phyloP scores from a whole-genome alignment of 345 rosid species.

The Ailanthus altissimus region DNA sequence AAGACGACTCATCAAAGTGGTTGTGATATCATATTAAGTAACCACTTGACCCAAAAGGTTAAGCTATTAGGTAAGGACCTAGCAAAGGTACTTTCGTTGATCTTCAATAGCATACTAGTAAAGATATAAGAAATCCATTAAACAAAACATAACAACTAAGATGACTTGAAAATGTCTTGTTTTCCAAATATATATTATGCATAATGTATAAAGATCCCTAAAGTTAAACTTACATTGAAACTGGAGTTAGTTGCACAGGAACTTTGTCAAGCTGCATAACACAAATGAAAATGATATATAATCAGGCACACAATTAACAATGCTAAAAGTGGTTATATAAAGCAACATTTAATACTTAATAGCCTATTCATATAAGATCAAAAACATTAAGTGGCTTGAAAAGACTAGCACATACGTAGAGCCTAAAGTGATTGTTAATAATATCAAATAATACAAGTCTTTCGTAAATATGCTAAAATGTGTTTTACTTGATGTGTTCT shows the following conservation, averaged over 20 bases:
- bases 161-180: background rate
- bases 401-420: background rate
- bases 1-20: too few relatives aligned
- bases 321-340: background rate
- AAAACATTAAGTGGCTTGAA: background rate
- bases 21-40: too few relatives aligned
- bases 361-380: background rate
- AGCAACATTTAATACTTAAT: background rate
- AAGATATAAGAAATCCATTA: too few relatives aligned
- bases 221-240: constrained; percentile 71
- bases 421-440: background rate
- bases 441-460: background rate
- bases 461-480: background rate
- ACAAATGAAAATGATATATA: constrained; percentile 19
- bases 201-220: constrained; percentile 10
- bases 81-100: too few relatives aligned
- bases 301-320: constrained; percentile 6
- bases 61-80: too few relatives aligned
- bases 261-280: constrained; percentile 70
- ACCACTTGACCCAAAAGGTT: background rate
- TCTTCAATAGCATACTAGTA: too few relatives aligned
- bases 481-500: background rate
- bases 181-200: background rate
- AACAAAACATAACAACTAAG: background rate
- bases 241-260: constrained; percentile 68